Percentiles rank a stretch among this genome's conserved stretches.
These are phyloP conservation scores for Talaromyces sp. DNA, from an alignment of 2,329 filamentous ascomycete species.

Conservation along the genomic window DNA sequence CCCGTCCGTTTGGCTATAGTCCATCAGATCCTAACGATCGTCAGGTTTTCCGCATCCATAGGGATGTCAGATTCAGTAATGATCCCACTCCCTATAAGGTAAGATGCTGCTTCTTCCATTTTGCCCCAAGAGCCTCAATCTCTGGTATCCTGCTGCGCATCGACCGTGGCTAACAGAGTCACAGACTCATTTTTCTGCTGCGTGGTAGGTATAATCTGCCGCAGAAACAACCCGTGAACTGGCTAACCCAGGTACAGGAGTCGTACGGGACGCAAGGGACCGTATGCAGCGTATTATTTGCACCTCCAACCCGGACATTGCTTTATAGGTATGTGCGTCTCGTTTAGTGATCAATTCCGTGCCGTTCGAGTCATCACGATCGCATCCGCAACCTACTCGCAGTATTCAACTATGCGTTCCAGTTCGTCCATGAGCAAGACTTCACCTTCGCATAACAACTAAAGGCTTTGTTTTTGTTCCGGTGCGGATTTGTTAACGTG, in stretches of 20 bases:
- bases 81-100: slow-evolving; percentile 88
- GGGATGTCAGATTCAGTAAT: slow-evolving; percentile 79
- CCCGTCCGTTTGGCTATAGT: neutral
- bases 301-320: slow-evolving; percentile 70
- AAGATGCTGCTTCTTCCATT: slow-evolving; percentile 25
- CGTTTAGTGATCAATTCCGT: neutral
- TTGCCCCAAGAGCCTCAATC: neutral
- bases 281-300: slow-evolving; percentile 85
- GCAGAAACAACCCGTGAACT: slow-evolving; percentile 20
- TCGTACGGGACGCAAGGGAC: slow-evolving; percentile 79
- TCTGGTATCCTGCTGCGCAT: neutral
- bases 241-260: slow-evolving; percentile 51
- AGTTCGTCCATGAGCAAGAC: neutral
- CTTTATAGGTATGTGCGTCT: slow-evolving; percentile 61
- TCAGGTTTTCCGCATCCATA: slow-evolving; percentile 77
- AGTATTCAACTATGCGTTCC: neutral
- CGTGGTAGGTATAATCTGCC: slow-evolving; percentile 55
- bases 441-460: neutral
- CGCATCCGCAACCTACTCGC: neutral
- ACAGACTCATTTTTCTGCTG: slow-evolving; percentile 76
- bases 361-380: neutral
- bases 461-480: neutral
- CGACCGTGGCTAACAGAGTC: slow-evolving; percentile 25
- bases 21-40: slow-evolving; percentile 13
- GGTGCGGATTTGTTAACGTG: neutral